phyloP scores from a whole-genome alignment of 345 rosid species.

The Heritiera littoralis region DNA sequence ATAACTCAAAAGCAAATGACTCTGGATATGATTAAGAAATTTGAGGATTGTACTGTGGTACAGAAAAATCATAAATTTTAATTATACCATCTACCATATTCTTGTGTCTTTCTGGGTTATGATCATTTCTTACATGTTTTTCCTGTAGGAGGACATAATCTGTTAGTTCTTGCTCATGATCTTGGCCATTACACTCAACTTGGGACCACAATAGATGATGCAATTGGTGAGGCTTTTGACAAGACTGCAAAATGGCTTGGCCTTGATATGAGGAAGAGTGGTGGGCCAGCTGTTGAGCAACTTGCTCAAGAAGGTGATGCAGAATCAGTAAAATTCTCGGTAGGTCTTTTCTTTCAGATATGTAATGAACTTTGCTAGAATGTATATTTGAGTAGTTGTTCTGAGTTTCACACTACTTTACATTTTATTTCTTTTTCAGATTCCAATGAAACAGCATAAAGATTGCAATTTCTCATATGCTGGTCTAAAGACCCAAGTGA shows the following conservation, averaged over 20 bases:
- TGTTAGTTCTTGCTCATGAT: constrained; percentile 74
- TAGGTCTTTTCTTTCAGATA: constrained; percentile 33
- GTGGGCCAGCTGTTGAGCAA: constrained; percentile 95
- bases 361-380: no score
- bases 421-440: constrained; percentile 41
- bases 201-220: constrained; percentile 94
- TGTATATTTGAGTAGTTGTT: neutral
- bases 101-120: constrained; percentile 8
- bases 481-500: constrained; percentile 96
- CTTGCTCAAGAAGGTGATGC: constrained; percentile 90
- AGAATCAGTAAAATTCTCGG: constrained; percentile 69
- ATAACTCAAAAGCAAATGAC: neutral
- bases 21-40: neutral
- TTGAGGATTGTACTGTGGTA: neutral
- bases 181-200: constrained; percentile 92
- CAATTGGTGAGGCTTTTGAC: constrained; percentile 95
- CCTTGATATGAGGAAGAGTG: constrained; percentile 87
- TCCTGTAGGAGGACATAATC: constrained; percentile 80
- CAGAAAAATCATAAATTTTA: constrained; percentile 12
- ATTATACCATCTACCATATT: neutral
- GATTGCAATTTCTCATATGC: constrained; percentile 95
- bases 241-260: constrained; percentile 97
- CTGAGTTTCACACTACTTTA: constrained; percentile 19
- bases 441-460: constrained; percentile 86
- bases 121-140: neutral